Base-by-base conservation (phyloP, 225 moss, liverwort and hornwort genomes). In the Neckera pumila region DNA sequence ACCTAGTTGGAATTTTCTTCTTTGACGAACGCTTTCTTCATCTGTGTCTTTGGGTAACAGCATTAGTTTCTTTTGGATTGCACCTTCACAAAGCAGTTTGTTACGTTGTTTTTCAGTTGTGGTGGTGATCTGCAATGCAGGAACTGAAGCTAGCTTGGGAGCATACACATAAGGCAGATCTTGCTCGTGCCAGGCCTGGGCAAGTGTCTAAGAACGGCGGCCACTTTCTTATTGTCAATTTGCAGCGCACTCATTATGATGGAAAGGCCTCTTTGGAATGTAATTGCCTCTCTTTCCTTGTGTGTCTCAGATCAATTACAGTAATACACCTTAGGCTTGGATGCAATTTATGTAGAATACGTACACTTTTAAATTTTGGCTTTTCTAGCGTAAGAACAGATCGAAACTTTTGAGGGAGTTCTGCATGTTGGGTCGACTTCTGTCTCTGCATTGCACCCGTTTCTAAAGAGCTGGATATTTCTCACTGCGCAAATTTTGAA, bases 181-280 rank as follows among this genome's bases (percentile, higher is more conserved):
- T 96, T 63, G 51, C 96, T 77, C 90, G 94, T 91, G 90, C 92
- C 80, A 93, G 95, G 90, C 96, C 91, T 80, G 89, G 88, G 15
- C 93, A 93, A 82, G 93, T 96, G 57, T 72, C 90, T 71, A 93
- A 86, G 47, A 93, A 73, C 18, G 10, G 90, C 79, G 97, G 96
- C 86, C 93, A 92, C 84, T 93, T 96, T 69, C 93, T 93, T 70
- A 93, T 96, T 84, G 90, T 96, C 58, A 94, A 97, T 83, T 88
- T 97, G 83, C 93, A 94, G 47, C 87, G 54, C 65, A 94, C 93
- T 82, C 93, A 93, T 76, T 93, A 94, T 67, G 96, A 96, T 84
- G 87, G 89, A 43, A 89, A 93, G 38, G 93, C 95, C 66, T 92
- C 93, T 58, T 89, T 96, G 89, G 93, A 95, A 92, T 66, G 71